Percentiles rank a stretch among this genome's conserved stretches.
Conservation (phyloP, 225 moss, liverwort and hornwort species). For the Polytrichum formosum region DNA sequence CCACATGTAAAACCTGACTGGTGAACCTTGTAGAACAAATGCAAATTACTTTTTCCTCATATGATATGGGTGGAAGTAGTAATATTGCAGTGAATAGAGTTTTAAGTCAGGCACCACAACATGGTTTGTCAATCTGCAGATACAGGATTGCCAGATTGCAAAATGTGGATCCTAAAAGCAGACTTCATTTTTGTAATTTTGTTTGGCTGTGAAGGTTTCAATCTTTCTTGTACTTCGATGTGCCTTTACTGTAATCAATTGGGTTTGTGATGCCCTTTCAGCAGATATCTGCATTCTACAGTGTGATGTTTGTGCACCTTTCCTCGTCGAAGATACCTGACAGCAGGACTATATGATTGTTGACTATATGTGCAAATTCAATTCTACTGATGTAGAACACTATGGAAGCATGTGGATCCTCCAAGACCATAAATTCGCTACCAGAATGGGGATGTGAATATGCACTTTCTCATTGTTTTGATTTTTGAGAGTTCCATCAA, state of each 20-base stretch:
- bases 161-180: slow-evolving; percentile 6
- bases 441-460: no score
- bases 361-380: neutral
- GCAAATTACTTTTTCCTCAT: slow-evolving; percentile 30
- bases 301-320: slow-evolving; percentile 2
- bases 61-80: slow-evolving; percentile 31
- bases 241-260: slow-evolving; percentile 8
- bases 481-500: no score
- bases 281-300: neutral
- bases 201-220: slow-evolving; percentile 10
- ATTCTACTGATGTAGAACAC: neutral
- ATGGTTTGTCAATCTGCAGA: slow-evolving; percentile 12
- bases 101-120: slow-evolving; percentile 8
- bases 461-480: no score
- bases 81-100: slow-evolving; percentile 20
- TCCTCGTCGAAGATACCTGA: neutral
- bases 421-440: no score
- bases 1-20: slow-evolving; percentile 29
- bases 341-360: neutral
- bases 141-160: slow-evolving; percentile 13
- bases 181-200: slow-evolving; percentile 15
- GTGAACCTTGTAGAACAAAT: slow-evolving; percentile 29
- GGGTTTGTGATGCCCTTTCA: slow-evolving; percentile 8
- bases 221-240: slow-evolving; percentile 14
- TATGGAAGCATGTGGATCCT: no score